Evolutionary conservation across 1,284 basidiomycete species (phyloP).

Genomic region (Apiotrichum montevideense): DNA sequence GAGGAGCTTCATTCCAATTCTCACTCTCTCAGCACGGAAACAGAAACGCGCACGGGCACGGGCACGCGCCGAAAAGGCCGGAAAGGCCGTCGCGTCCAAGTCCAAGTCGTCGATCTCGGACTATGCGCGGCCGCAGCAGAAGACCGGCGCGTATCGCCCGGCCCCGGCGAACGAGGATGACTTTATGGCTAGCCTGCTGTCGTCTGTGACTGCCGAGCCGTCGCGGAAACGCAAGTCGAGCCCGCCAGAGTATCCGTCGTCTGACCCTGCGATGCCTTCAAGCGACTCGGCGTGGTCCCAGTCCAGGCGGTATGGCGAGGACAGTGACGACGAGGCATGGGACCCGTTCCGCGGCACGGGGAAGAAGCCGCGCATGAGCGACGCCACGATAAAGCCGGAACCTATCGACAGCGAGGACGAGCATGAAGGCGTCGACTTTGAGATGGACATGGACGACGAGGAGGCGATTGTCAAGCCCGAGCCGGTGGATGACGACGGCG

Average conservation of each 20-base stretch:
- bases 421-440: constrained; percentile 20
- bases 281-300: constrained; percentile 52
- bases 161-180: constrained; percentile 73
- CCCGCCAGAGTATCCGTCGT: constrained; percentile 46
- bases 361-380: constrained; percentile 41
- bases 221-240: constrained; percentile 67
- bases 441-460: constrained; percentile 26
- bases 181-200: constrained; percentile 72
- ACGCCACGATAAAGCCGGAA: constrained; percentile 30
- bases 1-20: background rate
- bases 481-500: constrained; percentile 40
- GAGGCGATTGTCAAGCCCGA: constrained; percentile 41
- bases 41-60: constrained; percentile 31
- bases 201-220: constrained; percentile 33
- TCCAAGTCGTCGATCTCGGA: constrained; percentile 45
- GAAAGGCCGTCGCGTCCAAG: constrained; percentile 39
- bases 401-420: constrained; percentile 16
- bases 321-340: constrained; percentile 47
- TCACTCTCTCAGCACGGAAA: constrained; percentile 26
- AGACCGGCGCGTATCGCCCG: constrained; percentile 66
- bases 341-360: constrained; percentile 26
- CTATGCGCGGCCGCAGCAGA: constrained; percentile 48
- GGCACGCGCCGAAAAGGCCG: constrained; percentile 17
- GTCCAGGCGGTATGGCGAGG: constrained; percentile 30
- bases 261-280: constrained; percentile 35